Base-by-base conservation (phyloP, 139 green algal genomes). In the Raphidocelis subcapitata region DNA sequence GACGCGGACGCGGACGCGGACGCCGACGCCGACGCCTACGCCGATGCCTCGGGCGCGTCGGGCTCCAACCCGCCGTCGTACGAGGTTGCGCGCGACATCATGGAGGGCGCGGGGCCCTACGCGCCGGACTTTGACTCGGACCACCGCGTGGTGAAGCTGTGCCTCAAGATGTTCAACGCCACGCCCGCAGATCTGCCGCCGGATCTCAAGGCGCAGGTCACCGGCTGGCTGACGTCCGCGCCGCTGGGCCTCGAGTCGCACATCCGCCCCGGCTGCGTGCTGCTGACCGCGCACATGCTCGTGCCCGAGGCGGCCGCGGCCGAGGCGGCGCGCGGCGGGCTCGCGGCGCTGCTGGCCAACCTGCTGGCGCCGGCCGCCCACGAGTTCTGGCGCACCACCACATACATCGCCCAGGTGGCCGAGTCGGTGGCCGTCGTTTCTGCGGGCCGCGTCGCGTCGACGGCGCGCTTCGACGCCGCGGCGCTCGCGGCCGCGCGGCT, bases 191-290 rank as follows among this genome's bases (percentile, higher is more conserved):
- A 94, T 63, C 82, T 96, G 73, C 90, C 91, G 1, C 33, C 51
- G 0, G 81, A 92, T 69, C 63, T 94, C 63, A 79, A 82, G 18
- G 57, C 78, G 36, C 83, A 85, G 57, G 52, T 88, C 31, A 77
- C 62, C n/a, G 81, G 33, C 20, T 91, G 81, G 87, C 73, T 88
- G 69, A 69, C 65, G 12, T 76, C 62, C 18, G 73, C 74, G 32
- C 83, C 78, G 5, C 67, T 66, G 14, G 77, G 49, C 0, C 64
- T 95, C 41, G 86, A 93, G 67, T 86, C 84, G 21, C 87, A 85
- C 78, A 94, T 96, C 67, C 72, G 84, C 35, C 91, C 91, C 1
- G 91, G 91, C 47, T 96, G 90, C 69, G 85, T 95, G n/a, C 82
- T 91, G 79, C 65, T 96, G 49, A 87, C 83, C 0, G 55, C 92